Base-by-base conservation (phyloP, 768 basidiomycete species). In the Pleurotus salmoneostramineus region DNA sequence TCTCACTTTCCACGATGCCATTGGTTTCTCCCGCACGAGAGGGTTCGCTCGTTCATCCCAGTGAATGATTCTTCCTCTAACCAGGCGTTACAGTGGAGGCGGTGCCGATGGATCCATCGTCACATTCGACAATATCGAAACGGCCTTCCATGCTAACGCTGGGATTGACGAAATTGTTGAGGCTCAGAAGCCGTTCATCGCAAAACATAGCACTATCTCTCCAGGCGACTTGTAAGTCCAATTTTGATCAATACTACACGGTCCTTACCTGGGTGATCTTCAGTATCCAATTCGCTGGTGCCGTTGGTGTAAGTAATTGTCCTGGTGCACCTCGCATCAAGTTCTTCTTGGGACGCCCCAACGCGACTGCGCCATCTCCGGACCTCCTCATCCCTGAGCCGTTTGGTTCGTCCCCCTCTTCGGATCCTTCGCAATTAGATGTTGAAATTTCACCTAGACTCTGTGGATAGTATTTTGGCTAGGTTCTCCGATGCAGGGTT, bases 101-200 rank as follows among this genome's bases (percentile, higher is more conserved):
- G 76, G 76, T 27, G 74, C 76, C 49, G 81, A 83, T 58, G 82
- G 80, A 33, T 82, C 80, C 2, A 75, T 82, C 59, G 71, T 80
- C 58, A 67, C 70, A 1, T 82, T 83, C 67, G 63, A 66, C 27
- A 68, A 72, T 6, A 72, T 74, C 37, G 82, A 82, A 63, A 66
- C 72, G 15, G 58, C 61, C 6, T 82, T 76, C 68, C 64, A 68
- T 5, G 77, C 79, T 3, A 81, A 81, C 62, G 61, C 58, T 33
- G 79, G 80, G 6, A 69, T 76, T 36, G 74, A 78, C 59, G 77
- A 74, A 12, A 73, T 78, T 54, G 68, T 79, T 43, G 71, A 70
- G 3, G 64, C 57, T 0, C 69, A 77, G 59, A 67, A 64, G 35
- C 70, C 69, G 3, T 69, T 78, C 66, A 58, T 75, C 44, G 60